Base-by-base conservation (phyloP, 1,139 yeast genomes). In the Pichia sp. region DNA sequence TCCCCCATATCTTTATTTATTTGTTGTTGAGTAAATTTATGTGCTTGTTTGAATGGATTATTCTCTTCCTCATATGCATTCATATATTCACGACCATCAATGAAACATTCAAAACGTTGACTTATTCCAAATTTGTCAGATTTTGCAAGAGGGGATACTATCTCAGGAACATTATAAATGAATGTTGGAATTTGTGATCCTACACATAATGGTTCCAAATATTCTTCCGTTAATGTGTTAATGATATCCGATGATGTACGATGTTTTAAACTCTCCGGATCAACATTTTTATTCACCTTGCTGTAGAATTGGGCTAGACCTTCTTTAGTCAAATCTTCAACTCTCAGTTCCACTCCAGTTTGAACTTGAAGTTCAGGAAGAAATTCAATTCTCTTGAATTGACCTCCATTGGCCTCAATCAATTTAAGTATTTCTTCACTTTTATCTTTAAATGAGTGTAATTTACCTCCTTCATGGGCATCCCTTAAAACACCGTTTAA, bases 21-120 rank as follows among this genome's bases (percentile, higher is more conserved):
- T 37, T 71, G 73, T 50, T 87, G 96, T 4, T 55, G 47, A 37
- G 59, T 45, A 52, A 87, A 83, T 50, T 86, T 86, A 3, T 41
- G 41, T 4, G 60, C 53, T 55, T 91, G 98, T 28, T 63, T 66
- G 35, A 66, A 67, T 0, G 98, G 98, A 30, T 81, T 75, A 56
- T 93, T 93, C 54, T 91, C 97, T 59, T 93, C 99, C 51, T 91
- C 98, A 54, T 93, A 93, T 0, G 98, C 95, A 57, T 93, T 93
- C 27, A 81, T 83, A 48, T 80, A 81, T 57, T 93, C 99, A 46
- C 73, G 71, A 0, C 93, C 88, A 32, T 70, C 62, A 39, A 91
- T 79, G 52, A 85, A 87, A 31, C 91, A 59, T 59, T 93, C 99
- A 54, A 88, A 91, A 32, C 98, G 65, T 36, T 66, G 66, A 1